These are phyloP conservation scores for Zalaria obscura DNA, from an alignment of 2,329 filamentous ascomycete species.

Conservation along the genomic window DNA sequence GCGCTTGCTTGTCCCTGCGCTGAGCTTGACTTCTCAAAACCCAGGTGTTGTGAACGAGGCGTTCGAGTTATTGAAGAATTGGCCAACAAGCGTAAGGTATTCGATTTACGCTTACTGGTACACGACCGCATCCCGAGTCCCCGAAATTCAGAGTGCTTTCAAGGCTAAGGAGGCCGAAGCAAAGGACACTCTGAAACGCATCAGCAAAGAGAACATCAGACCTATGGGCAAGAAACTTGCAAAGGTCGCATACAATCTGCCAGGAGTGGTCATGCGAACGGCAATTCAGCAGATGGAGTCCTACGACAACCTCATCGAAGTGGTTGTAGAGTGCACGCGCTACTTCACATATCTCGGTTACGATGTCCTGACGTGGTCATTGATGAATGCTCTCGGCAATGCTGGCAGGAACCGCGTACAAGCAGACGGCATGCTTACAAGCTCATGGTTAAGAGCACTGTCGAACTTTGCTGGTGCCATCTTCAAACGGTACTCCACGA, in stretches of 20 bases:
- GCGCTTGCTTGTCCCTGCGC: constrained; percentile 69
- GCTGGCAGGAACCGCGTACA: constrained; percentile 45
- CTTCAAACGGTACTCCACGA: constrained; percentile 70
- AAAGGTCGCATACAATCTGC: constrained; percentile 83
- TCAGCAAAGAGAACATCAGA: constrained; percentile 75
- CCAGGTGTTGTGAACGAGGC: constrained; percentile 74
- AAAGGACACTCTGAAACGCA: constrained; percentile 70
- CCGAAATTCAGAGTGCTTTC: constrained; percentile 68
- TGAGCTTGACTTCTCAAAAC: constrained; percentile 77
- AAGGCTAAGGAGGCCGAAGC: constrained; percentile 65
- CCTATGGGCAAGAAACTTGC: constrained; percentile 79
- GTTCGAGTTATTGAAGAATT: constrained; percentile 68
- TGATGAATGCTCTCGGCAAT: constrained; percentile 57
- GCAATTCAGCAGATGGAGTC: constrained; percentile 83
- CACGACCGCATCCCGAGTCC: constrained; percentile 60
- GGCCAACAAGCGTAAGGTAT: constrained; percentile 64
- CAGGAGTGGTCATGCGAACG: constrained; percentile 80
- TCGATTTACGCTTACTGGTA: constrained; percentile 92
- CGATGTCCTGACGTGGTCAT: constrained; percentile 83
- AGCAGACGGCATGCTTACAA: constrained; percentile 60
- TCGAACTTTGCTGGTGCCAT: constrained; percentile 84
- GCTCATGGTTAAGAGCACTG: constrained; percentile 80
- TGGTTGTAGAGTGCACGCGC: constrained; percentile 83
- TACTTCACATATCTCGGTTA: constrained; percentile 90
- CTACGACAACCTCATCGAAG: constrained; percentile 89